Base-by-base conservation (phyloP, 352 stramenopile genomes). In the Phytophthora palmivora region DNA sequence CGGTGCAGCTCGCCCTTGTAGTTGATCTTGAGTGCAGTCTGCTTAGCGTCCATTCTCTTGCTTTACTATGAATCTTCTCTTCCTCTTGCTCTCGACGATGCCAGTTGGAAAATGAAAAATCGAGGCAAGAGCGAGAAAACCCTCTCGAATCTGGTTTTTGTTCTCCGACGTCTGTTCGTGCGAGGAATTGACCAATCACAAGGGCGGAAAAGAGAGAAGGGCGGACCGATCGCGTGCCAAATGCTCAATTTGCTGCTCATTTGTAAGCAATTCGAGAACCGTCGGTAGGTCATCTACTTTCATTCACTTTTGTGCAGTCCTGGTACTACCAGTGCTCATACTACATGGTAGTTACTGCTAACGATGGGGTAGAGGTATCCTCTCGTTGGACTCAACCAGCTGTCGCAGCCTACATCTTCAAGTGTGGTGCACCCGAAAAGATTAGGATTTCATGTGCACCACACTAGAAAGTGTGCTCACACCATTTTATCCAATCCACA, bases 1-100 rank as follows among this genome's bases (percentile, higher is more conserved):
- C 87, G 84, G 70, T 93, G 84, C 53, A 95, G 89, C 68, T 95
- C 87, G 48, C 87, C 84, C 63, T 90, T 91, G 83, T 87, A 78
- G 59, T 68, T 81, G 54, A 95, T 76, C 79, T 95, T 95, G 19
- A 95, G 64, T 6, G 84, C 76, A 41, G 79, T 88, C 50, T 87
- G 72, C 66, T 76, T 67, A 32, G 63, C 24, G 61, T 72, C 72
- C 81, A 89, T 86, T 41, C 1, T 71, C 16, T 76, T 14, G 21
- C 47, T 42, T 37, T 50, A 36, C 4, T 38, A 0, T 58, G 33
- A 42, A 60, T 19, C 10, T n/a, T 12, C 46, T 37, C 4, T 42
- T 30, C 38, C 34, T 36, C 30, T 68, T 61, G 48, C 19, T 66
- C 41, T 66, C 28, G 48, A 6, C 19, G 24, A 12, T 62, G 34